phyloP scores from a whole-genome alignment of 176 grass and related monocot genomes.

The Ensete glaucum region DNA sequence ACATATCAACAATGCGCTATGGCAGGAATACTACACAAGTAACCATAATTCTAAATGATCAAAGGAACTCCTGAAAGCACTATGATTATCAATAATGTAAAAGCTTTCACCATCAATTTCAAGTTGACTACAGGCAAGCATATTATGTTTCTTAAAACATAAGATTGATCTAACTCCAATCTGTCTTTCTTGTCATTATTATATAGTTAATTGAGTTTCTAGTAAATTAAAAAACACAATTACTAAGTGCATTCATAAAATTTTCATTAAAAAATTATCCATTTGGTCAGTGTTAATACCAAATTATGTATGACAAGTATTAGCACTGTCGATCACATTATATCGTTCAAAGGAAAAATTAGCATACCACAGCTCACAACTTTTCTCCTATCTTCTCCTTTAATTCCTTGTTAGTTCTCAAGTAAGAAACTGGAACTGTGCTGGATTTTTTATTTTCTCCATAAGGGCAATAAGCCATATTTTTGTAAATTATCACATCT shows the following conservation, averaged over 20 bases:
- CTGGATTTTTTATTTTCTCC: background rate
- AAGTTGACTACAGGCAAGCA: background rate
- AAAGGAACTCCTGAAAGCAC: background rate
- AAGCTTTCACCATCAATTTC: background rate
- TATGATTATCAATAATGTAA: background rate
- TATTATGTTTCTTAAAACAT: background rate
- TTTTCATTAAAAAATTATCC: background rate
- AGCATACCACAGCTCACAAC: background rate
- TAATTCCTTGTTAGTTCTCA: background rate
- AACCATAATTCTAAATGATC: background rate
- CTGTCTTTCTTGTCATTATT: background rate
- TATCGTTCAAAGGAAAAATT: background rate
- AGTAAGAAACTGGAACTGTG: background rate
- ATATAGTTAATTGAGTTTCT: background rate
- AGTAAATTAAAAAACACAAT: background rate
- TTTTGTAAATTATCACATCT: background rate
- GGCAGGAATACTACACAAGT: background rate
- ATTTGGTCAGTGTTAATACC: background rate
- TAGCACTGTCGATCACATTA: background rate
- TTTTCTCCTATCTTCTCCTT: background rate
- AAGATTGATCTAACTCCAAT: background rate
- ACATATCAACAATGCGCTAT: background rate
- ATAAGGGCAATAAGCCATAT: background rate
- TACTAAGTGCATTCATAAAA: background rate
- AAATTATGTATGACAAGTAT: background rate